A percentile compares a stretch with the other conserved stretches of the same genome.
Conservation (phyloP, 1,284 basidiomycete species). For the Erythrobasidium hasegawianum region DNA sequence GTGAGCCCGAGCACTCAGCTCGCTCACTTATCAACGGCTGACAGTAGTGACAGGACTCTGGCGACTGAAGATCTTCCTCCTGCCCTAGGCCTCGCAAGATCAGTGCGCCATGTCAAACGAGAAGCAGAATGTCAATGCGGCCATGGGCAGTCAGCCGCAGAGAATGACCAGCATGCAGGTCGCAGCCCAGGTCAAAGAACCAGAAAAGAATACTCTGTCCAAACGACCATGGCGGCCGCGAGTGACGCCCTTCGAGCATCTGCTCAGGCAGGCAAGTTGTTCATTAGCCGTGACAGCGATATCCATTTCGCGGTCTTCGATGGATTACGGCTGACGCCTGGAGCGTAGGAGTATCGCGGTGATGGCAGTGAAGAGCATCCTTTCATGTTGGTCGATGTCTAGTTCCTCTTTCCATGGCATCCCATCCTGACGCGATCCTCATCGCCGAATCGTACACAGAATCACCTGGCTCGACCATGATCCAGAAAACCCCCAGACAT, state of each 20-base stretch:
- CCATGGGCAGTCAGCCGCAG: constrained; percentile 4
- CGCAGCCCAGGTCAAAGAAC: constrained; percentile 4
- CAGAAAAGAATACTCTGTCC: constrained; percentile 42
- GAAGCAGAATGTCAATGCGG: background rate
- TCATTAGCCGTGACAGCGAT: too few species aligned
- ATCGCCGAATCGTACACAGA: background rate
- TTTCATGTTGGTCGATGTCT: constrained; percentile 46
- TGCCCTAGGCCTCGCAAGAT: too few species aligned
- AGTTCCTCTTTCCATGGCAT: background rate
- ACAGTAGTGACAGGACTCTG: too few species aligned
- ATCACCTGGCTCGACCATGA: constrained; percentile 28
- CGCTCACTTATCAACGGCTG: too few species aligned
- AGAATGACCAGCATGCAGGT: constrained; percentile 22
- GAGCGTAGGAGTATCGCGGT: constrained; percentile 46
- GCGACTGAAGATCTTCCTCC: too few species aligned
- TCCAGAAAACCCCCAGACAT: constrained; percentile 34
- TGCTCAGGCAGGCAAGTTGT: constrained; percentile 41
- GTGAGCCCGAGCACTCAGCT: too few species aligned
- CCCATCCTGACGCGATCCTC: background rate
- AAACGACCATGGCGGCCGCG: constrained; percentile 47
- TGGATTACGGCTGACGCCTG: too few species aligned
- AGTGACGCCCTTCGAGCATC: constrained; percentile 49
- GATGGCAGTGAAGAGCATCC: constrained; percentile 50
- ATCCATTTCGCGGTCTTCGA: too few species aligned
- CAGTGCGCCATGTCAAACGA: background rate